Base-by-base conservation (phyloP, 495 filamentous ascomycete genomes). In the Glutinoglossum americanum region DNA sequence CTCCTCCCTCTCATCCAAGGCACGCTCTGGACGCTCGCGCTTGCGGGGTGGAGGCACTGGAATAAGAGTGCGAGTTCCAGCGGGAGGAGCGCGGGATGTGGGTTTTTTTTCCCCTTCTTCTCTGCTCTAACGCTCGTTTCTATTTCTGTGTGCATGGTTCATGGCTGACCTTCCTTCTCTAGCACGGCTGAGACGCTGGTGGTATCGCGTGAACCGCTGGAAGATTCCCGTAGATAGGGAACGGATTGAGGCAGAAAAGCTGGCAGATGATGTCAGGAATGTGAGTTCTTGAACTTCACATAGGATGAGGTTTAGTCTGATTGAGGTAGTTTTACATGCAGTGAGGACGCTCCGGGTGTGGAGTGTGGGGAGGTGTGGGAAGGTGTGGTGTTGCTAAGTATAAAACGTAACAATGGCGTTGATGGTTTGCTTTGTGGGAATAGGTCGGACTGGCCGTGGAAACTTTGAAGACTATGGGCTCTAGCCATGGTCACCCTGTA, bases 121-220 rank as follows among this genome's bases (percentile, higher is more conserved):
- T 23, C 26, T 7, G 3, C 21, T 4, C n/a, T 23, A 1, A 10
- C n/a, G 53, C 28, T 32, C 53, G 0, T 26, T 35, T 28, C 15
- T 35, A n/a, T n/a, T n/a, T n/a, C n/a, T n/a, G n/a, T n/a, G n/a
- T n/a, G n/a, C n/a, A n/a, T 19, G 37, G 53, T 30, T 23, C 0
- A n/a, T 32, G 32, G 11, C 32, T 33, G 8, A 9, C 15, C 17
- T 15, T n/a, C 9, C 17, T 11, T 28, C 23, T 39, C n/a, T 32
- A 57, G 57, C 57, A n/a, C 33, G 58, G 26, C 65, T 89, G 15
- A 73, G 89, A 59, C 69, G 87, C 57, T 95, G 89, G 89, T 95
- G 89, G 89, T 95, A 84, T 68, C 77, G 74, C 30, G 85, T 92
- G 0, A 94, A 94, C 61, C 84, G 89, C 62, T 95, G 89, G 89